Conservation (phyloP, 345 rosid species). For the Raphanus raphanistrum region DNA sequence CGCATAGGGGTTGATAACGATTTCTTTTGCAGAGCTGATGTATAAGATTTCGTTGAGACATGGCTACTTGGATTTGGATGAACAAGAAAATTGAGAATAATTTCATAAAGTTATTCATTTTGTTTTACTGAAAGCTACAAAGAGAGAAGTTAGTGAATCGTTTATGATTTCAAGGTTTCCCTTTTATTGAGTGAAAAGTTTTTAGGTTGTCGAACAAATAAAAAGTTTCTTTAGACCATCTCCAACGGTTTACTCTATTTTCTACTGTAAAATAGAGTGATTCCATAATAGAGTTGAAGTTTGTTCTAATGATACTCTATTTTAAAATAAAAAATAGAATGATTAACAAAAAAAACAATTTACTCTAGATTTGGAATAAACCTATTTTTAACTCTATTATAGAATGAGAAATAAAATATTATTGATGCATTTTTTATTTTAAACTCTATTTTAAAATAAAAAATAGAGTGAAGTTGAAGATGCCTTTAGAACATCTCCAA, state of each 20-base stretch:
- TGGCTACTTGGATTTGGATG: conserved; percentile 14
- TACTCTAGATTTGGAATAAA: too few relatives aligned
- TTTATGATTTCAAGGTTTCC: background rate
- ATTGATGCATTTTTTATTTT: too few relatives aligned
- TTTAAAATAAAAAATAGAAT: too few relatives aligned
- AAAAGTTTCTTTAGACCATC: background rate
- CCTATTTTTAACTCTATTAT: too few relatives aligned
- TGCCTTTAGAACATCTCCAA: too few relatives aligned
- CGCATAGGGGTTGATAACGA: conserved; percentile 25
- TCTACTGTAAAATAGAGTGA: background rate
- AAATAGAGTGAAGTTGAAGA: too few relatives aligned
- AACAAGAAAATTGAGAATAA: conserved; percentile 13
- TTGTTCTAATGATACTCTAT: too few relatives aligned
- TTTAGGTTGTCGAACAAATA: background rate
- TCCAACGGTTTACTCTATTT: too few relatives aligned
- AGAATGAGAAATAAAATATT: too few relatives aligned
- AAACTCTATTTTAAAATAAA: too few relatives aligned
- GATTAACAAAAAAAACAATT: too few relatives aligned
- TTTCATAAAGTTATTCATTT: conserved; percentile 22
- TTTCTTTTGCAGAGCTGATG: conserved; percentile 24
- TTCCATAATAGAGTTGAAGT: too few relatives aligned
- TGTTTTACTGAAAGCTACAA: background rate
- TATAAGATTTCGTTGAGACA: conserved; percentile 15
- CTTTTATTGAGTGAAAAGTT: background rate
- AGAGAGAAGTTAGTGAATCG: background rate